These are phyloP conservation scores for Aureococcus anophagefferens DNA, from an alignment of 108 stramenopile genomes.

Conservation along the genomic window DNA sequence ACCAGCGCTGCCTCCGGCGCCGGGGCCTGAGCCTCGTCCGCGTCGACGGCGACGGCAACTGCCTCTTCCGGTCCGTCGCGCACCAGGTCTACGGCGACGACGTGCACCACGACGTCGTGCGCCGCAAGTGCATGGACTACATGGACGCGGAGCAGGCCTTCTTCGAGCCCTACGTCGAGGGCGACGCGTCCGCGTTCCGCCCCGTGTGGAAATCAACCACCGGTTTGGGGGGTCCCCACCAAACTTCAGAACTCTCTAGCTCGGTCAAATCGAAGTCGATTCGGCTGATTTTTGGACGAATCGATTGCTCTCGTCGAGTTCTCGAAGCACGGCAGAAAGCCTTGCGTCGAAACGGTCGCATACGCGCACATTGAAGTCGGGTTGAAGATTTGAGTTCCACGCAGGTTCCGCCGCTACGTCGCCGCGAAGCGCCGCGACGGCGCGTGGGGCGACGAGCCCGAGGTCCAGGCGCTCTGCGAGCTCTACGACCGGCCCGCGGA, in stretches of 20 bases:
- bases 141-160: conserved; percentile 57
- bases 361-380: too few species aligned
- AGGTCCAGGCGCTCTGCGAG: conserved; percentile 90
- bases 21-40: conserved; percentile 22
- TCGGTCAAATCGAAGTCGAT: too few species aligned
- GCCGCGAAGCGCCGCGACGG: conserved; percentile 61
- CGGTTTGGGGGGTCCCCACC: too few species aligned
- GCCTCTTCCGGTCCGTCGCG: conserved; percentile 83
- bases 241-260: too few species aligned
- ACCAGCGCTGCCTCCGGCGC: conserved; percentile 11
- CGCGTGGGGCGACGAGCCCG: conserved; percentile 89
- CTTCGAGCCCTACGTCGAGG: conserved; percentile 67
- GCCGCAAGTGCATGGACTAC: conserved; percentile 72
- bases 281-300: too few species aligned
- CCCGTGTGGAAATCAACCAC: too few species aligned
- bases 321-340: too few species aligned
- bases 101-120: conserved; percentile 65
- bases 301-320: too few species aligned
- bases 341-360: too few species aligned
- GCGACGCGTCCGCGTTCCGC: conserved; percentile 45
- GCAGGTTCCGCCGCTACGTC: conserved; percentile 66
- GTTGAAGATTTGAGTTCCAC: too few species aligned
- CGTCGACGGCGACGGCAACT: conserved; percentile 85
- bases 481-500: conserved; percentile 83
- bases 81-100: conserved; percentile 91